A percentile compares a stretch with the other conserved stretches of the same genome.
These are phyloP conservation scores for Pseudogymnoascus sp. DNA, from an alignment of 2,329 filamentous ascomycete genomes.

Conservation along the genomic window DNA sequence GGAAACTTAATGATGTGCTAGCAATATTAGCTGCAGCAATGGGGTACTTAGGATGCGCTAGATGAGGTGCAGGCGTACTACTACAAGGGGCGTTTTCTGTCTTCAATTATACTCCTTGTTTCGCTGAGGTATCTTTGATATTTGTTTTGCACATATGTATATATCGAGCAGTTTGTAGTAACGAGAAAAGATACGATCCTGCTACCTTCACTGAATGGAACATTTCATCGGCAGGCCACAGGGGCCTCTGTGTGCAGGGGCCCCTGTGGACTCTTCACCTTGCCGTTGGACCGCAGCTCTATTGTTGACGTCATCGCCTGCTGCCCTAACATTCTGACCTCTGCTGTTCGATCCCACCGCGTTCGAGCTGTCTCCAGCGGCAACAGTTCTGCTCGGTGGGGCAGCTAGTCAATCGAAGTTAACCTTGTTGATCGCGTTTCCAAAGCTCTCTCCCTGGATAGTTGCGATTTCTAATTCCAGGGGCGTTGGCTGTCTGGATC, in stretches of 20 bases:
- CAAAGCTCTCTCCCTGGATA: constrained; percentile 81
- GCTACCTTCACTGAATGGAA: neutral
- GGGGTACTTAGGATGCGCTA: no score
- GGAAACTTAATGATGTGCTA: no score
- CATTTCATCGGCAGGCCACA: neutral
- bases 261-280: neutral
- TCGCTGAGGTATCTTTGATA: neutral
- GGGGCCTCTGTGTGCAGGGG: neutral
- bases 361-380: neutral
- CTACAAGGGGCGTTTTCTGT: no score
- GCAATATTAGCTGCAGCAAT: no score
- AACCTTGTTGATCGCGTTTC: constrained; percentile 65
- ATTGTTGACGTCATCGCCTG: neutral
- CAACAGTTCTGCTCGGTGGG: neutral
- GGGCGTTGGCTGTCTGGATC: constrained; percentile 69
- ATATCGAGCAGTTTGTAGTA: neutral
- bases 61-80: no score
- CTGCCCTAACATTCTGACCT: neutral
- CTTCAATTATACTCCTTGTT: neutral
- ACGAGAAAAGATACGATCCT: neutral
- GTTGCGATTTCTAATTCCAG: constrained; percentile 74
- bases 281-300: neutral
- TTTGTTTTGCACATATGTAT: neutral
- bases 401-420: neutral
- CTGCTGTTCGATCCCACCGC: neutral